phyloP scores from a whole-genome alignment of 805 yeast species.

The Zygosaccharomyces gambellarensis region DNA sequence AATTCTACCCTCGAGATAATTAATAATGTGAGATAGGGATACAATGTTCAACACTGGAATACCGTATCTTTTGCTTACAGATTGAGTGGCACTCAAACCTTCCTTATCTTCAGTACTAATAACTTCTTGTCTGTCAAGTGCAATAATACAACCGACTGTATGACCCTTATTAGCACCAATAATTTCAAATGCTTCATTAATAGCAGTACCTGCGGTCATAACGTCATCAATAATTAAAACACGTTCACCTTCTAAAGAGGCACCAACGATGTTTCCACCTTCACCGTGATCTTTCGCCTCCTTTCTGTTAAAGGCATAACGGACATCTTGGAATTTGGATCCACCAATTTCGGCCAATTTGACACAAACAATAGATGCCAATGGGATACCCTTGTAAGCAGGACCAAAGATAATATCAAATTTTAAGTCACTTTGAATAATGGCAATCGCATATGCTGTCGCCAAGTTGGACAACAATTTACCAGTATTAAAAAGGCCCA shows the following conservation, averaged over 20 bases:
- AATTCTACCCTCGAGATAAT: constrained; percentile 52
- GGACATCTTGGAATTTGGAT: constrained; percentile 64
- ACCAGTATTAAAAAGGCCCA: constrained; percentile 86
- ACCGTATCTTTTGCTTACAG: constrained; percentile 62
- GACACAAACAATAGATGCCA: constrained; percentile 88
- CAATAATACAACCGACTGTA: constrained; percentile 81
- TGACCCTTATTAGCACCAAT: constrained; percentile 64
- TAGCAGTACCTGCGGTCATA: constrained; percentile 98
- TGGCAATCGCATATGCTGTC: constrained; percentile 82
- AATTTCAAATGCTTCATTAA: constrained; percentile 85
- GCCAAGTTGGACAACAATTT: constrained; percentile 74
- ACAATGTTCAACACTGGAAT: constrained; percentile 86
- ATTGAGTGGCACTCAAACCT: constrained; percentile 69
- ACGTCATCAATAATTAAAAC: constrained; percentile 92
- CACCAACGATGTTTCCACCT: constrained; percentile 93
- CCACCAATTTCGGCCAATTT: constrained; percentile 88
- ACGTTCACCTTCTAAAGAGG: constrained; percentile 61
- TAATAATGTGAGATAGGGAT: constrained; percentile 66
- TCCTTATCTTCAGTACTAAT: constrained; percentile 49
- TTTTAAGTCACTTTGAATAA: constrained; percentile 72
- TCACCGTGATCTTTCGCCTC: constrained; percentile 98
- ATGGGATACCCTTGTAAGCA: constrained; percentile 95
- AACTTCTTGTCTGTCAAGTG: constrained; percentile 93
- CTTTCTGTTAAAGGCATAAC: constrained; percentile 94
- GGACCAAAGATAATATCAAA: constrained; percentile 95